Conservation (phyloP, 768 basidiomycete genomes). For the Fomitopsis serialis region DNA sequence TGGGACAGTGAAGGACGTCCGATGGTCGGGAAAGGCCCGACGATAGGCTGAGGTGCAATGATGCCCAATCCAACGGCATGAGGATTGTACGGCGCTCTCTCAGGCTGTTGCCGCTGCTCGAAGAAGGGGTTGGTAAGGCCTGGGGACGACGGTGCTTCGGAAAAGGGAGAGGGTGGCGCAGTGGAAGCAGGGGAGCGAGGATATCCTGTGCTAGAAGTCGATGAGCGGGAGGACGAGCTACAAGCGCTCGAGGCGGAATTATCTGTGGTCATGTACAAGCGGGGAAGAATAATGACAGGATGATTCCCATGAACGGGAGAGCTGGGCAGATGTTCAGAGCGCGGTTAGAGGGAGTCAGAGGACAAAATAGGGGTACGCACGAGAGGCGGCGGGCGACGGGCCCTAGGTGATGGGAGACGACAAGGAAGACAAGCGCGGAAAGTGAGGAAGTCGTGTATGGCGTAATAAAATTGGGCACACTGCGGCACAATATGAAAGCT, state of each 20-base stretch:
- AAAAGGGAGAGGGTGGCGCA: slow-evolving; percentile 7
- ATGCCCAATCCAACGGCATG: slow-evolving; percentile 22
- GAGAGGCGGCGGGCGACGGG: slow-evolving; percentile 2
- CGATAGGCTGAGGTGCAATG: slow-evolving; percentile 18
- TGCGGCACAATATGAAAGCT: slow-evolving; percentile 2
- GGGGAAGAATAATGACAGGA: slow-evolving; percentile 23
- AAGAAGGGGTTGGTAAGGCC: not conserved
- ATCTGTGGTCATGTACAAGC: slow-evolving; percentile 23
- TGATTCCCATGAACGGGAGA: slow-evolving; percentile 23
- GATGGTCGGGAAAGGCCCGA: slow-evolving; percentile 16
- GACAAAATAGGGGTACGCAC: slow-evolving; percentile 2
- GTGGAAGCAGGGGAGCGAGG: slow-evolving; percentile 4
- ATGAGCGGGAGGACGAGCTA: slow-evolving; percentile 17
- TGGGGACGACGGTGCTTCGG: slow-evolving; percentile 5
- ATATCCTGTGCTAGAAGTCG: slow-evolving; percentile 13
- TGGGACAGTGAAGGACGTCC: slow-evolving; percentile 11
- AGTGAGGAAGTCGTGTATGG: slow-evolving; percentile 2
- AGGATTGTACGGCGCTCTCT: slow-evolving; percentile 14
- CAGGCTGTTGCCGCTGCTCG: slow-evolving; percentile 12
- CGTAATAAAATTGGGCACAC: slow-evolving; percentile 14
- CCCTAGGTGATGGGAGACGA: slow-evolving; percentile 9
- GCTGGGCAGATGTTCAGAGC: not conserved
- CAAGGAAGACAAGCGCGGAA: slow-evolving; percentile 9
- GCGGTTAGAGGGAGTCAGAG: slow-evolving; percentile 3
- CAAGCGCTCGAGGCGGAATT: slow-evolving; percentile 12